A percentile compares a stretch with the other conserved stretches of the same genome.
These are phyloP conservation scores for Gypsophila paniculata DNA, from an alignment of 179 eudicot species.

Conservation along the genomic window DNA sequence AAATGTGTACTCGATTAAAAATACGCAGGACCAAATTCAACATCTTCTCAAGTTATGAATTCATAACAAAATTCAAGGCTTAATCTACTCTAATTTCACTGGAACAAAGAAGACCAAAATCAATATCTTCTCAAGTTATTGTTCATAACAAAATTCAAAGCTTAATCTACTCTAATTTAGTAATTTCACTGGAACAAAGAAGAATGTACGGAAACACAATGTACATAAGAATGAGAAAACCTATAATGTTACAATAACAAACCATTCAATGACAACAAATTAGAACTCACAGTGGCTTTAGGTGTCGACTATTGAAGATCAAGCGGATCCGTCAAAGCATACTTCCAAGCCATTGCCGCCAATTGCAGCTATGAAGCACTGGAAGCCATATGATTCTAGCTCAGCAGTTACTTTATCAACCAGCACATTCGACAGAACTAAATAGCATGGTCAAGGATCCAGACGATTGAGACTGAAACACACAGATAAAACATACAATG, in stretches of 20 bases:
- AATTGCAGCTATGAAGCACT: conserved; percentile 67
- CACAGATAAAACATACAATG: not conserved
- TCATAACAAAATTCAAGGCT: conserved; percentile 6
- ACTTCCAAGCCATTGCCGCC: conserved; percentile 78
- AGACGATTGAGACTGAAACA: not conserved
- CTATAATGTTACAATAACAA: conserved; percentile 16
- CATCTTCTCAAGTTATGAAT: not conserved
- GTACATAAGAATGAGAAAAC: conserved; percentile 14
- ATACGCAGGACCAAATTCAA: not conserved
- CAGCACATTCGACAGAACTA: conserved; percentile 60
- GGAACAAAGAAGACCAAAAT: not conserved
- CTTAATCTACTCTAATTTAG: not conserved
- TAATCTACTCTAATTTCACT: not conserved
- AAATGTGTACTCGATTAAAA: not conserved
- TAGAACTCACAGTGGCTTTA: conserved; percentile 21
- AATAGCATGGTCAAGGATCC: conserved; percentile 45
- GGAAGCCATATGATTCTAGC: conserved; percentile 69
- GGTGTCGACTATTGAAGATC: not conserved
- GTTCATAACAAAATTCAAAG: conserved; percentile 7
- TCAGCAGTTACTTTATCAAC: conserved; percentile 71
- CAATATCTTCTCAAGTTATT: not conserved
- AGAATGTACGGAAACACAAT: conserved; percentile 13
- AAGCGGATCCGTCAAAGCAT: conserved; percentile 31
- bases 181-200: not conserved
- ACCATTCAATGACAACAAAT: conserved; percentile 6